Percentiles rank a stretch among this genome's conserved stretches.
Evolutionary conservation across 495 filamentous ascomycete species (phyloP).

Genomic region (Mytilinidion resinicola): DNA sequence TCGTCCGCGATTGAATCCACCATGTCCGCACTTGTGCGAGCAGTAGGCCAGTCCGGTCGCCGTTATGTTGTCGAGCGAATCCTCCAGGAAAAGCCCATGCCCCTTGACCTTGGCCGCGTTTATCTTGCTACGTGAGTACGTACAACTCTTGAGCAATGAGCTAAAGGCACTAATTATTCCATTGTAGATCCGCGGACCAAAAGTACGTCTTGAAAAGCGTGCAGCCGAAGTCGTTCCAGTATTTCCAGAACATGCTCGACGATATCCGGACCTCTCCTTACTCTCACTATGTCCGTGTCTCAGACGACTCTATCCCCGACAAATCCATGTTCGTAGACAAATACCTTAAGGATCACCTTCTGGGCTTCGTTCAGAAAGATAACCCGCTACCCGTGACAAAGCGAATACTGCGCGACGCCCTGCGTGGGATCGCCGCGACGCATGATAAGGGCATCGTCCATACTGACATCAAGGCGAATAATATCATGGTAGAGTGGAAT

Average conservation of each 20-base stretch:
- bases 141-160: not conserved
- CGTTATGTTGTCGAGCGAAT: constrained; percentile 18
- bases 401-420: constrained; percentile 16
- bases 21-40: constrained; percentile 11
- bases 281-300: constrained; percentile 2
- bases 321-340: constrained; percentile 19
- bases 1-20: too few relatives aligned
- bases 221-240: constrained; percentile 9
- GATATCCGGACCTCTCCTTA: constrained; percentile 11
- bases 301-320: constrained; percentile 17
- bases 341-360: constrained; percentile 16
- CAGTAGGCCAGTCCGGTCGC: constrained; percentile 17
- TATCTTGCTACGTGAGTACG: constrained; percentile 18
- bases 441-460: constrained; percentile 20
- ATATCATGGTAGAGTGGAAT: constrained; percentile 31
- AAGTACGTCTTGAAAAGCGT: constrained; percentile 16
- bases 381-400: constrained; percentile 11
- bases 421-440: constrained; percentile 14
- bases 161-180: not conserved
- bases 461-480: constrained; percentile 35
- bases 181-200: constrained; percentile 6
- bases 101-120: constrained; percentile 8
- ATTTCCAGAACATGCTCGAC: constrained; percentile 12
- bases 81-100: constrained; percentile 12
- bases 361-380: constrained; percentile 14